Base-by-base conservation (phyloP, 2,329 filamentous ascomycete genomes). In the Coniosporium tulheliwenetii region DNA sequence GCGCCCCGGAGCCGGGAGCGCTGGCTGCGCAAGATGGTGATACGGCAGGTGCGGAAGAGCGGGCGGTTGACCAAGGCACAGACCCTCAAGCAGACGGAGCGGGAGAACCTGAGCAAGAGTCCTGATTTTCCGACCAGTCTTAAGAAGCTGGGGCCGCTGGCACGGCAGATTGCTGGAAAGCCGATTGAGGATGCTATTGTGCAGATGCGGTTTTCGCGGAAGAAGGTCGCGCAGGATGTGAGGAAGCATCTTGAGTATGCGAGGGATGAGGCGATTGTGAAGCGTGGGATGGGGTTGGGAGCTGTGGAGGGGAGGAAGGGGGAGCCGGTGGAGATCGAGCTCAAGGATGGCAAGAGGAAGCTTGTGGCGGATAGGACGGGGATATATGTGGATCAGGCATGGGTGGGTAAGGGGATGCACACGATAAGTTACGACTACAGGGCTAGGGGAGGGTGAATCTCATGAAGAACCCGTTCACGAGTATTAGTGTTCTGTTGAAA, bases 131-230 rank as follows among this genome's bases (percentile, higher is more conserved):
- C 86, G 52, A 95, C 91, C 2, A 85, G 79, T 38, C 69, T 84
- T 47, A 98, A 98, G 76, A 98, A 98, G 67, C 71, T 98, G 41
- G 79, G 81, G 40, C 80, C 83, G 52, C 66, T 98, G 39, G 79
- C 89, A 16, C 77, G 81, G 41, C 91, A 96, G 65, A 91, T 98
- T 54, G 73, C 78, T 2, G 91, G 91, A 49, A 96, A 95, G 73
- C 79, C 80, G n/a, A 70, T 98, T 45, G 85, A 93, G 43, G 87
- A 98, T 31, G 91, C 91, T 10, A 84, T 96, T 49, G 65, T 83
- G 41, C 91, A 98, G 69, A 94, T 98, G 85, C 76, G 80, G 42
- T 96, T 89, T 66, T 89, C 81, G 60, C 85, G 85, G 69, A 98
- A 98, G 75, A 89, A 86, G 66, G 82, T 81, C 47, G 84, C 89